Evolutionary conservation across 257 asterid species (phyloP), one percentile per base, ranked within the genome.

Genomic region (Ehretia macrophylla): DNA sequence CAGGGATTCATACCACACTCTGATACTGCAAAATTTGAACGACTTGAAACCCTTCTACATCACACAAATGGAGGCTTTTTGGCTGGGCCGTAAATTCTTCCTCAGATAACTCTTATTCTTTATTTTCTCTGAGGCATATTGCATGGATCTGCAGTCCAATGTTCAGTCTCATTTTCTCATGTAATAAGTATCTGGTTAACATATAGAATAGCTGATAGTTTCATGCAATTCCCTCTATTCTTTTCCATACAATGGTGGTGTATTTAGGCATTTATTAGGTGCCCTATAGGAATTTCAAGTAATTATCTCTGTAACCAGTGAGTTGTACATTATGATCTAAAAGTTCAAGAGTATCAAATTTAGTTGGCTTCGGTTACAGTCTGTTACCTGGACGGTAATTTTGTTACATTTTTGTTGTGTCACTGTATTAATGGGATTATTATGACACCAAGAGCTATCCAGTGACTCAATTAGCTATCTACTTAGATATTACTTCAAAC

Each of bases 1-100:
- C 97, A 1, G 89, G 89, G 39, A 51, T 74, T 46, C 86, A 51
- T 68, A 68, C 79, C 4, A 78, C 83, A 58, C 62, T 82, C 21
- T 78, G 81, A 82, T 21, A 11, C 35, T 56, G 14, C 55, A 10
- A 10, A 10, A 14, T 3, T 22, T 21, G 12, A 20, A 49, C 54
- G 20, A 49, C 54, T n/a, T 49, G 54, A 49, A 49, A 12, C 54
- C 12, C 9, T 49, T 19, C 6, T 16, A 47, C 27, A 49, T 14
- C 23, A 49, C 22, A 9, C 22, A 21, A 17, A 13, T 48, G 14
- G 11, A 49, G 54, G 54, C 23, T 49, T 49, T 3, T 21, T 49
- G 54, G 17, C n/a, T 21, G 4, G 54, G 23, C 17, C 14, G 27
- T 8, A 21, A 16, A 49, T 49, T 1, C 9, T 49, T 49, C 20